These are phyloP conservation scores for Limnanthes douglasii DNA, from an alignment of 345 rosid genomes.

Conservation along the genomic window DNA sequence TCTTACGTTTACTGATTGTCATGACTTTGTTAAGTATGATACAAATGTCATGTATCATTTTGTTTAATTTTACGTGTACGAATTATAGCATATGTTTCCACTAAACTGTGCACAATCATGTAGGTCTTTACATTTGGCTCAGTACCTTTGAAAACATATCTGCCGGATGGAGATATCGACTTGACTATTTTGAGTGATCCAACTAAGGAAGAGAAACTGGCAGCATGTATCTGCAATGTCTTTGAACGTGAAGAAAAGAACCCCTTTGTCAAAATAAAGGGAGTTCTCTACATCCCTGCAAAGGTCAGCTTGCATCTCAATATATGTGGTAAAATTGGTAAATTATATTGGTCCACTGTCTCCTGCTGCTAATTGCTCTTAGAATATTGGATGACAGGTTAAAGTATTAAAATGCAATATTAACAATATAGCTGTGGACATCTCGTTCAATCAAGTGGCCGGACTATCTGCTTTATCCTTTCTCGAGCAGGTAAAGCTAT, in stretches of 20 bases:
- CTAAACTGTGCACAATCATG: conserved; percentile 4
- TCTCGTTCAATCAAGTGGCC: conserved; percentile 68
- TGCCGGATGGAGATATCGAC: conserved; percentile 95
- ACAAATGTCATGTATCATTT: not conserved
- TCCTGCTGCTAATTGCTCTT: conserved; percentile 1
- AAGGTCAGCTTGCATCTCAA: conserved; percentile 28
- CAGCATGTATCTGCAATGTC: conserved; percentile 23
- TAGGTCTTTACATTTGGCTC: conserved; percentile 74
- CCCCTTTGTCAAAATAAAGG: conserved; percentile 36
- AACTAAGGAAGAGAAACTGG: conserved; percentile 42
- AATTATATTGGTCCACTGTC: conserved; percentile 1
- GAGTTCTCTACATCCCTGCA: conserved; percentile 56
- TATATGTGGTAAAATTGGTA: not conserved
- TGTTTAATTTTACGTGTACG: conserved; percentile 3
- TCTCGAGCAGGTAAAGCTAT: conserved; percentile 47
- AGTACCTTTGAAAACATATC: conserved; percentile 72
- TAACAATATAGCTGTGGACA: conserved; percentile 50
- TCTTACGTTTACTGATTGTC: too few relatives aligned
- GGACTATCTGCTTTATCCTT: conserved; percentile 69
- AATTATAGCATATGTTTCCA: not conserved
- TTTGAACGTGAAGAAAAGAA: conserved; percentile 32
- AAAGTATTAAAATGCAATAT: conserved; percentile 61
- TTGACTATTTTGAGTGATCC: conserved; percentile 49
- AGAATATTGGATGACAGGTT: conserved; percentile 32
- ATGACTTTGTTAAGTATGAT: not conserved